A percentile compares a stretch with the other conserved stretches of the same genome.
phyloP scores from a whole-genome alignment of 164 flowering plant species.

The Brasenia schreberi region DNA sequence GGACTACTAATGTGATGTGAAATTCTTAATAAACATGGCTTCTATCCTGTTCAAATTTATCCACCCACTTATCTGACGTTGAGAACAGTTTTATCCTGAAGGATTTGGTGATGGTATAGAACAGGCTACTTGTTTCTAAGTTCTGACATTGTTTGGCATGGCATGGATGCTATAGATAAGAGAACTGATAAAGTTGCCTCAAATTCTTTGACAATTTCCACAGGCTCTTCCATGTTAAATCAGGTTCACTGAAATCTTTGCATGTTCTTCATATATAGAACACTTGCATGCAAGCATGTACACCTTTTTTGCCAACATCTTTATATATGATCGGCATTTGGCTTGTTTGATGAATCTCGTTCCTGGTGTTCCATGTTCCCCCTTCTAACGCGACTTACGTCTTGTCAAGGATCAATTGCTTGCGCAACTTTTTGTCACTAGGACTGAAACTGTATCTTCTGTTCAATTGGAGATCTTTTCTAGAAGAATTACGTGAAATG shows the following conservation, averaged over 20 bases:
- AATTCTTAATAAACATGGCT: slow-evolving; percentile 18
- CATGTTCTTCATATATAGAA: neutral
- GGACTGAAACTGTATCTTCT: too few relatives aligned
- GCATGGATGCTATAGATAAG: neutral
- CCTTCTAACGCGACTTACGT: too few relatives aligned
- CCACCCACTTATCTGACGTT: neutral
- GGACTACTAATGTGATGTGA: slow-evolving; percentile 29
- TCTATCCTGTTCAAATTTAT: neutral
- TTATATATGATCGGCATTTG: too few relatives aligned
- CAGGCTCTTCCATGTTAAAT: too few relatives aligned
- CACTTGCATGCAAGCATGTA: too few relatives aligned
- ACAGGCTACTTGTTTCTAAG: neutral
- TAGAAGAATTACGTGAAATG: too few relatives aligned
- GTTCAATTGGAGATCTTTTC: too few relatives aligned
- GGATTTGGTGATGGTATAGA: neutral
- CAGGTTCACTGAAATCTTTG: neutral
- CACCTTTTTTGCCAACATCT: too few relatives aligned
- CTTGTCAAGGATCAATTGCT: too few relatives aligned
- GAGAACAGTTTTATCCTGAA: neutral
- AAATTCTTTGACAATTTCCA: neutral
- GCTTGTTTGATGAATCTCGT: too few relatives aligned
- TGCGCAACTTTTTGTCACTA: too few relatives aligned
- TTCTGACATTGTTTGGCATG: neutral
- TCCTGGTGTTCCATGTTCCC: too few relatives aligned
- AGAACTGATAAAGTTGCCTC: neutral